These are phyloP conservation scores for Poa annua DNA, from an alignment of 176 grass and related monocot genomes.

Conservation along the genomic window DNA sequence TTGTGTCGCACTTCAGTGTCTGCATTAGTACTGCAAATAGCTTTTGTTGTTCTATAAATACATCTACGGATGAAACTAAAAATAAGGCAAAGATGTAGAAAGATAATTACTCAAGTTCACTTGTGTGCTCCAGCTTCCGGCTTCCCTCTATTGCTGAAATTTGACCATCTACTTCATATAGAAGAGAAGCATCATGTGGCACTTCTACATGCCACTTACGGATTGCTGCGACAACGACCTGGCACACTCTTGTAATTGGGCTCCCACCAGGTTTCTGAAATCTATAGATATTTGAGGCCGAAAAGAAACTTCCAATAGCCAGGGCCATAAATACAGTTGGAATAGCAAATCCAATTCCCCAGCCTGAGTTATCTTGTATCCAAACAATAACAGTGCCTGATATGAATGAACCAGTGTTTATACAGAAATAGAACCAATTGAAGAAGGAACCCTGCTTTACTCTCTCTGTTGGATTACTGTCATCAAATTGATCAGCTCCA, in stretches of 20 bases:
- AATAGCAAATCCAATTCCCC: conserved; percentile 87
- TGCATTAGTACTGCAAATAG: background rate
- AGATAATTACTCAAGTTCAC: conserved; percentile 61
- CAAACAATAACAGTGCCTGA: conserved; percentile 81
- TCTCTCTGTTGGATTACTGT: conserved; percentile 76
- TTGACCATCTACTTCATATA: conserved; percentile 74
- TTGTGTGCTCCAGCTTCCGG: conserved; percentile 80
- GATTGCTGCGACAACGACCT: conserved; percentile 72
- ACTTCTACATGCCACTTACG: conserved; percentile 59
- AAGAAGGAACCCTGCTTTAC: conserved; percentile 82
- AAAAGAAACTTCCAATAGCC: conserved; percentile 76
- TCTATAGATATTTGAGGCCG: conserved; percentile 70
- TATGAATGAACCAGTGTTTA: conserved; percentile 70
- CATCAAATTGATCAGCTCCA: conserved; percentile 94
- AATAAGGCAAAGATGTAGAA: background rate
- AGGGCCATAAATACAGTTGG: conserved; percentile 85
- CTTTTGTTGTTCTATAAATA: conserved; percentile 10
- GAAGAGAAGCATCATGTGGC: conserved; percentile 62
- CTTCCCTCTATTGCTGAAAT: conserved; percentile 84
- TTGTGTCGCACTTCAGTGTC: conserved; percentile 6
- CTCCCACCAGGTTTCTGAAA: conserved; percentile 94
- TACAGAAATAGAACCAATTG: conserved; percentile 97
- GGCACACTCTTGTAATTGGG: conserved; percentile 75
- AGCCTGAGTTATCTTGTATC: conserved; percentile 84
- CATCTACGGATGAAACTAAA: background rate